Percentiles rank a stretch among this genome's conserved stretches.
phyloP scores from a whole-genome alignment of 257 asterid species.

The Ophiorrhiza pumila region DNA sequence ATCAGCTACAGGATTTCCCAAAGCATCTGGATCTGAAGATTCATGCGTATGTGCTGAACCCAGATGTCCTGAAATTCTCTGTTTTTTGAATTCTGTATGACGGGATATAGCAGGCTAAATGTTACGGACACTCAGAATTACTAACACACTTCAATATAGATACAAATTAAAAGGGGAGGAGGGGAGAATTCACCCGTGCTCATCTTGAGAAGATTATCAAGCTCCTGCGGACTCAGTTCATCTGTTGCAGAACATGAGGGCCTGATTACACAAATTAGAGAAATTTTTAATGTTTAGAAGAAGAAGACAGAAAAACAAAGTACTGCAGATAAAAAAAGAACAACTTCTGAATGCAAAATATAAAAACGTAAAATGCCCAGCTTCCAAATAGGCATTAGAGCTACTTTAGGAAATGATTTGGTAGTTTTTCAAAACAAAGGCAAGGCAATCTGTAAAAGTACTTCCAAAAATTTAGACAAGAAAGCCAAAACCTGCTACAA shows the following conservation, averaged over 20 bases:
- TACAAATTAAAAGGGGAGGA: background rate
- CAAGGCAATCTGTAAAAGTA: background rate
- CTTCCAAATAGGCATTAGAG: background rate
- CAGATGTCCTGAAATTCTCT: conserved; percentile 41
- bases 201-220: conserved; percentile 75
- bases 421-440: background rate
- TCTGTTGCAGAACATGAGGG: conserved; percentile 74
- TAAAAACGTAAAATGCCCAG: background rate
- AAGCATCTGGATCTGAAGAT: conserved; percentile 41
- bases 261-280: conserved; percentile 40
- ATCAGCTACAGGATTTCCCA: conserved; percentile 28
- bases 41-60: conserved; percentile 39
- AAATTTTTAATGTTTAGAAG: conserved; percentile 12
- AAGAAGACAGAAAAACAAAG: background rate
- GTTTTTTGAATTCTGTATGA: conserved; percentile 49
- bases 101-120: conserved; percentile 6
- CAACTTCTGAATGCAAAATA: background rate
- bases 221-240: conserved; percentile 60
- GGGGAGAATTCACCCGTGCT: conserved; percentile 47
- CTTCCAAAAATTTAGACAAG: background rate
- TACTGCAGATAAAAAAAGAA: background rate
- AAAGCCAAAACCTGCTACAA: conserved; percentile 42
- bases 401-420: background rate
- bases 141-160: background rate
- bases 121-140: background rate